Base-by-base conservation (phyloP, 1,139 yeast genomes). In the Diutina neorugosa region DNA sequence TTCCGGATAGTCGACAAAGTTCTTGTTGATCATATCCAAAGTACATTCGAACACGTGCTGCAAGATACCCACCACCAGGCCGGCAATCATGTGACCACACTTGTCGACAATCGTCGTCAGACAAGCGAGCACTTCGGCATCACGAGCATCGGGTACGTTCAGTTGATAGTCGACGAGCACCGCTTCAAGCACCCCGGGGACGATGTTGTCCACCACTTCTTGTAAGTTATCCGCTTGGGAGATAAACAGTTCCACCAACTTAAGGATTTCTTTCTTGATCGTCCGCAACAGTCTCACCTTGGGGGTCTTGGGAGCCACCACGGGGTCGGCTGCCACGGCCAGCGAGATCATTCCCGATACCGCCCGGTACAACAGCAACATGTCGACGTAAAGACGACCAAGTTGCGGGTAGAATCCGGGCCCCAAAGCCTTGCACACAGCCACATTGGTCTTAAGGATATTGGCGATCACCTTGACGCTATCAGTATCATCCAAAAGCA, bases 41-140 rank as follows among this genome's bases (percentile, higher is more conserved):
- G 99, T 93, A 66, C 95, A 86, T 66, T 88, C 96, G 69, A 94
- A 94, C 19, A 93, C 96, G 68, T 85, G 86, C 65, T 89, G 96
- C 61, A 94, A 74, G 57, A 93, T 88, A 55, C 84, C 71, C 43
- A 93, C 89, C 55, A 93, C 94, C 59, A 94, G 96, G 57, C 88
- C 95, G 14, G 96, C 94, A 55, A 91, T 89, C 76, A 86, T 72
- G 59, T 79, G 86, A 12, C 98, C 98, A 54, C 90, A 94, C 65
- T 90, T 84, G 41, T 81, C 74, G 21, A 93, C 94, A 57, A 94
- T 80, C 1, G 96, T 90, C 18, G 96, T 83, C 82, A 93, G 85
- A 77, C 98, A 90, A 69, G 87, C 88, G 65, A 93, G 77, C 3
- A 93, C 98, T 71, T 94, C 98, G 5, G 97, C 96, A 70, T 94